Base-by-base conservation (phyloP, 2,329 filamentous ascomycete species). In the Rhexocercosporidium sp. region DNA sequence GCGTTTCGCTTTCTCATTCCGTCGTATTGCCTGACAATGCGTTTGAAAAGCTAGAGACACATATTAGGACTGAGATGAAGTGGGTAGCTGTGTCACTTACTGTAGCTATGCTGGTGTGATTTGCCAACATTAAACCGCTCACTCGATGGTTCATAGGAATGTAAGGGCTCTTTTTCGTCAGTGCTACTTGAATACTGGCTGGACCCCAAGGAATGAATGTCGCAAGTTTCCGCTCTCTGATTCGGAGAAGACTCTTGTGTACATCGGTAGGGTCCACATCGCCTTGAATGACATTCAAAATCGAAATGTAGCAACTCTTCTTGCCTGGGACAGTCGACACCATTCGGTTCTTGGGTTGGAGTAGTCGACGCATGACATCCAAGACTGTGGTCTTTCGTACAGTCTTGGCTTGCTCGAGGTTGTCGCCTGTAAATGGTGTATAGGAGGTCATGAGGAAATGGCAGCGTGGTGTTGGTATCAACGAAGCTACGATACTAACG, bases 331-430 rank as follows among this genome's bases (percentile, higher is more conserved):
- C 91, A 25, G 96, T 97, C 27, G 94, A 97, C 54, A 99, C 96
- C 96, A 99, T 99, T 78, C 96, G 90, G 81, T 99, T 99, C 85
- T 99, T 99, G 46, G 96, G 96, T 81, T 99, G 96, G 66, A 99
- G 84, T 27, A 99, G 84, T 67, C 96, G 88, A 66, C 96, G 89
- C 96, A 99, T 99, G 70, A 99, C 96, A 78, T 99, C 96, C 47
- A 99, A 82, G 9, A 99, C 96, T 0, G 96, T 99, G 2, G 96
- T 99, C 82, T 98, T 99, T 69, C 96, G 92, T 39, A 99, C 94
- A 1, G 95, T 97, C 84, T 97, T 97, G 65, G 95, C 96, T 79
- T 97, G 93, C 77, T 97, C 95, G 65, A 99, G 92, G 77, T 96
- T 96, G 78, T 97, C 93, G 68, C 94, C 93, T 0, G 96, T 98